Evolutionary conservation across 140 eudicot genomes (phyloP), one percentile per base, ranked within the genome.

Genomic region (Bidens hawaiensis): DNA sequence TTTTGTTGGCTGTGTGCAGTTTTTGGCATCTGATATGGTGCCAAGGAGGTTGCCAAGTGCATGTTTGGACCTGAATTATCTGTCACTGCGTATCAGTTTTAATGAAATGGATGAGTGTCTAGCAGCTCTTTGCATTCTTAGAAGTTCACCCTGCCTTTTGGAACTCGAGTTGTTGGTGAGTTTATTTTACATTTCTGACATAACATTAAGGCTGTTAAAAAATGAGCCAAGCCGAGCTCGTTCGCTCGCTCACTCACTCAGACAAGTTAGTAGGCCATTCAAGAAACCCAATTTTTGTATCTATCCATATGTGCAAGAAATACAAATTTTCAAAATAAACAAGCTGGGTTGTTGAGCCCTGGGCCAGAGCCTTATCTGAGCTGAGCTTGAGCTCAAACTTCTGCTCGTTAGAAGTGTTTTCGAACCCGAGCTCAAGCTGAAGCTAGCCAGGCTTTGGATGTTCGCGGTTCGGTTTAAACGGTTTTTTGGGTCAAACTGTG

Each of bases 121-220:
- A 51, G 97, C 95, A 0, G 90, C 97, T 64, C 86, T 83, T 75
- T 90, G 97, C 73, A 83, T 90, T 56, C 87, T 90, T 40, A 71
- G 94, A 64, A 90, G 97, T 73, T 81, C 90, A 42, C 97, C 97
- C 61, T 86, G 87, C 83, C 83, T 90, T 62, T 72, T 76, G 50
- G 95, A 90, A 72, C 95, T 90, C 28, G 95, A 90, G 71, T 55
- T 90, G 77, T 54, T 86, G 79, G 97, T 90, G 56, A 83, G 94
- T 64, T 43, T 28, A 49, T 60, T 41, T 36, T 41, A 53, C 28
- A 8, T 71, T 62, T 21, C 43, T 27, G 27, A 23, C 9, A 21
- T 36, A 30, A 17, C 45, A 17, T 47, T n/a, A n/a, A 14, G 42
- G 42, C 42, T 34, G 42, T 34, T 34, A 9, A 6, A 8, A 36